A percentile compares a stretch with the other conserved stretches of the same genome.
These are phyloP conservation scores for Silene latifolia DNA, from an alignment of 148 eudicot genomes.

Conservation along the genomic window DNA sequence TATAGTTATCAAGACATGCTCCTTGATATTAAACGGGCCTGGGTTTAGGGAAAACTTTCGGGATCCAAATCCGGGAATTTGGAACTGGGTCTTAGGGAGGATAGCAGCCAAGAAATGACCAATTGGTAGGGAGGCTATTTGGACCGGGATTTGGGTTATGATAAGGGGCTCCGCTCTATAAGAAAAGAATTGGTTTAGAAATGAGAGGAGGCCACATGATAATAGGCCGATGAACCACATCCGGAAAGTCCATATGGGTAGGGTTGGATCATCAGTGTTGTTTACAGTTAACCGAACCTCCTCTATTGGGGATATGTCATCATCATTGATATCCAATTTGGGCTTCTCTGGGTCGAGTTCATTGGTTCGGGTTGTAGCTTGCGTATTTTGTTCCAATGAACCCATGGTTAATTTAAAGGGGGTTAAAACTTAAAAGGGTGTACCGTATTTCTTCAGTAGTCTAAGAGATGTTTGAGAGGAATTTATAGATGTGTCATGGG, in stretches of 20 bases:
- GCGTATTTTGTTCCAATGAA: conserved; percentile 16
- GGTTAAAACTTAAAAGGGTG: no score
- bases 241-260: conserved; percentile 88
- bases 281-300: conserved; percentile 75
- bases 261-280: conserved; percentile 71
- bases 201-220: conserved; percentile 68
- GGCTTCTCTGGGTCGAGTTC: conserved; percentile 32
- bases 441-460: no score
- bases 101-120: conserved; percentile 63
- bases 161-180: conserved; percentile 76
- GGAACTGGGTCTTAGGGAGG: conserved; percentile 48
- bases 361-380: conserved; percentile 20
- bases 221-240: conserved; percentile 83
- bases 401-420: no score
- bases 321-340: conserved; percentile 27
- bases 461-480: no score
- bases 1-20: conserved; percentile 75
- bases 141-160: conserved; percentile 75
- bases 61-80: conserved; percentile 56
- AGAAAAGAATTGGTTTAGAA: conserved; percentile 79
- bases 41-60: conserved; percentile 64
- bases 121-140: conserved; percentile 64
- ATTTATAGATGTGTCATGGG: no score
- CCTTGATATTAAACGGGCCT: conserved; percentile 91
- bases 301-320: conserved; percentile 76